phyloP scores from a whole-genome alignment of 2,329 filamentous ascomycete genomes.

The Pseudopyricularia cyperi region DNA sequence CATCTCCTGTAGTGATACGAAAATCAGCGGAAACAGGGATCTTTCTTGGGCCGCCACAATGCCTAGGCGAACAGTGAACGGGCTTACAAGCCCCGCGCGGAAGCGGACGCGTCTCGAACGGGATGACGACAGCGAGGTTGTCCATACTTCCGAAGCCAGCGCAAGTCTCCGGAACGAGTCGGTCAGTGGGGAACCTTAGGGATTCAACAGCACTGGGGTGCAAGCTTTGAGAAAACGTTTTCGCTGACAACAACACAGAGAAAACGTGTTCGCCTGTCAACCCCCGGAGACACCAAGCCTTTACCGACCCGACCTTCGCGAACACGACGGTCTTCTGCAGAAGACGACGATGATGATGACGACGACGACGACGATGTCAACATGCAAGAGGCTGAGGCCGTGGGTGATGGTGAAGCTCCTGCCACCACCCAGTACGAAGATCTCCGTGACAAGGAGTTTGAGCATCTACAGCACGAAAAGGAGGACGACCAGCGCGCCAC shows the following conservation, averaged over 20 bases:
- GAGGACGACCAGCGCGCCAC: slow-evolving; percentile 51
- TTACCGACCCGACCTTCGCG: background rate
- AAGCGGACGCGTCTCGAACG: slow-evolving; percentile 29
- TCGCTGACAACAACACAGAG: slow-evolving; percentile 7
- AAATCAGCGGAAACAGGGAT: background rate
- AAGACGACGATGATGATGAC: background rate
- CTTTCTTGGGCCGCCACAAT: slow-evolving; percentile 12
- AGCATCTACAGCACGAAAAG: slow-evolving; percentile 41
- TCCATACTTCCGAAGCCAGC: slow-evolving; percentile 24
- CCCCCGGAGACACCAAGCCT: background rate
- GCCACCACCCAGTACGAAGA: slow-evolving; percentile 48
- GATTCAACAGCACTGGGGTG: too few species aligned
- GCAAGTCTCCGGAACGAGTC: slow-evolving; percentile 24
- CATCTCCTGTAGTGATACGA: too few species aligned
- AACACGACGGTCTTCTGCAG: background rate
- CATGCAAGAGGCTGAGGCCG: background rate
- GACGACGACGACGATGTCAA: background rate
- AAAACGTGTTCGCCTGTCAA: slow-evolving; percentile 13
- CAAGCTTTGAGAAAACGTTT: background rate
- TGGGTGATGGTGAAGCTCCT: slow-evolving; percentile 19
- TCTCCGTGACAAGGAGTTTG: slow-evolving; percentile 45
- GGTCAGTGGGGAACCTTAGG: slow-evolving; percentile 17
- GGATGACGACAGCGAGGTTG: slow-evolving; percentile 18
- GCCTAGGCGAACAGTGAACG: slow-evolving; percentile 14
- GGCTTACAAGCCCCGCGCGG: slow-evolving; percentile 9